phyloP scores from a whole-genome alignment of 306 rosid species.

The Malus sylvestris region DNA sequence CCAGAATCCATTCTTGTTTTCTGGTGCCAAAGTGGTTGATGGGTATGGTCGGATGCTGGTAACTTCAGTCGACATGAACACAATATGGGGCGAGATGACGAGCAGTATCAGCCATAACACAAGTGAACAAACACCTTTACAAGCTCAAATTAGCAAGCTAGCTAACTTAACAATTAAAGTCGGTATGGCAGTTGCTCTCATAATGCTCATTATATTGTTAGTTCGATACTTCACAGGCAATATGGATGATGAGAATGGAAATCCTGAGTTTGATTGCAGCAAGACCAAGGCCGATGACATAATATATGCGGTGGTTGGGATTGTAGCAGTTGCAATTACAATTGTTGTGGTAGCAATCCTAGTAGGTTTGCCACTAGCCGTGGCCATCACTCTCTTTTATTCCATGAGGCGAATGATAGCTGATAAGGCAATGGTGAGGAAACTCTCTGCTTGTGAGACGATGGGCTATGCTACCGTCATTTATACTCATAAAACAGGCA shows the following conservation, averaged over 20 bases:
- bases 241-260: constrained; percentile 33
- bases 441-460: constrained; percentile 46
- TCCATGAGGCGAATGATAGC: constrained; percentile 52
- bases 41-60: constrained; percentile 39
- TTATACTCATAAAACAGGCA: constrained; percentile 49
- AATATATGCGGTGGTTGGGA: constrained; percentile 17
- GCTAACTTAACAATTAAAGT: constrained; percentile 30
- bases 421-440: constrained; percentile 34
- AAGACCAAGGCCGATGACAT: constrained; percentile 24
- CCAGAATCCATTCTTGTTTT: constrained; percentile 31
- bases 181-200: constrained; percentile 32
- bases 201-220: constrained; percentile 36
- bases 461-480: constrained; percentile 47
- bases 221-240: constrained; percentile 35
- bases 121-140: constrained; percentile 31
- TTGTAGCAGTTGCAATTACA: constrained; percentile 33
- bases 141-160: constrained; percentile 30
- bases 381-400: constrained; percentile 35
- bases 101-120: constrained; percentile 21
- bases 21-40: constrained; percentile 38
- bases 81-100: constrained; percentile 44
- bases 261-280: constrained; percentile 18
- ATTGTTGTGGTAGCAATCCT: constrained; percentile 49
- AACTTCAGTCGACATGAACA: constrained; percentile 40
- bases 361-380: constrained; percentile 41